Evolutionary conservation across 169 alveolate genomes (phyloP).

Genomic region (Eimeria acervulina): DNA sequence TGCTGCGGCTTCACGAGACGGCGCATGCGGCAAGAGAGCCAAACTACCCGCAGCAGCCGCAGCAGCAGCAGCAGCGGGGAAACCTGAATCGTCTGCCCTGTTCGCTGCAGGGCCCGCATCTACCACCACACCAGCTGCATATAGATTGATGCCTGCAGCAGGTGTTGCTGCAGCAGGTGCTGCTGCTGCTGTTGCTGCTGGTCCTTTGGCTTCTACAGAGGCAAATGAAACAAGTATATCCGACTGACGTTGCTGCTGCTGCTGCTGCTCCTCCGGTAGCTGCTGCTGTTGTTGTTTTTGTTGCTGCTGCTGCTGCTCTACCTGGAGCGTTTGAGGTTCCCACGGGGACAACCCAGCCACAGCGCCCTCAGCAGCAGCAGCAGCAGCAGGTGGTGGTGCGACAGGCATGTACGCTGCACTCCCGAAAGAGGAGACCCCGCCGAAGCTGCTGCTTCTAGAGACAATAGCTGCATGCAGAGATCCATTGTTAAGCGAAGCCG

Average conservation of each 20-base stretch:
- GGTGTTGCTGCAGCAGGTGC: not conserved
- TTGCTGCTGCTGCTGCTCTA: slow-evolving; percentile 35
- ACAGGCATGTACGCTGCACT: not conserved
- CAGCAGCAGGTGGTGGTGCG: not conserved
- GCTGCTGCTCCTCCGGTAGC: not conserved
- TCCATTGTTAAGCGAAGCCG: not conserved
- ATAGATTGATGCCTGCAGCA: not conserved
- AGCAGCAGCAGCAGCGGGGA: too few relatives aligned
- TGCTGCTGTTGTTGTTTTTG: slow-evolving; percentile 25
- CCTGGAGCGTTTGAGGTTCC: not conserved
- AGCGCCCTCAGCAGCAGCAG: not conserved
- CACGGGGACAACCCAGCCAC: not conserved
- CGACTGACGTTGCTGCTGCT: not conserved
- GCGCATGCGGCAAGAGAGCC: too few relatives aligned
- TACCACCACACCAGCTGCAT: not conserved
- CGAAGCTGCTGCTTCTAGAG: not conserved
- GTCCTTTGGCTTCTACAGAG: not conserved
- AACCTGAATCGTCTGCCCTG: not conserved
- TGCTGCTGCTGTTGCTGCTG: not conserved
- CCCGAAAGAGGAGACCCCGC: not conserved
- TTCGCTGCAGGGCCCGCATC: not conserved
- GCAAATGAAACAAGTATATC: not conserved
- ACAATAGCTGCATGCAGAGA: not conserved
- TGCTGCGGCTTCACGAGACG: too few relatives aligned
- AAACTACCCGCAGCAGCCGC: too few relatives aligned